Percentiles rank a stretch among this genome's conserved stretches.
Conservation (phyloP, 1,284 basidiomycete genomes). For the Malassezia brasiliensis region DNA sequence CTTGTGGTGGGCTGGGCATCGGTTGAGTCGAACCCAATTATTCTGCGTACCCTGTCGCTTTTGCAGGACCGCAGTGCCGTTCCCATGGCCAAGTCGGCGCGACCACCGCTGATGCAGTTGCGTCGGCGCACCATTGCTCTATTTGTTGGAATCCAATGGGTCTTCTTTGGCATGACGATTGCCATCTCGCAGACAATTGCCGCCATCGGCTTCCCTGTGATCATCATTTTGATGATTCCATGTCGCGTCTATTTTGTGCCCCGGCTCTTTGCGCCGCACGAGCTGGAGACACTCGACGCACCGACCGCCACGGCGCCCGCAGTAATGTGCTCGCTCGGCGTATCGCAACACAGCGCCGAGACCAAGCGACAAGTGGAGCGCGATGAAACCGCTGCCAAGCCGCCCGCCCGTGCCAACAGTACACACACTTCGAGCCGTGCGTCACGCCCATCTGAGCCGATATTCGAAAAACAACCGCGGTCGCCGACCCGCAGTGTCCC, state of each 20-base stretch:
- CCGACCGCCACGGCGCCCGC: conserved; percentile 59
- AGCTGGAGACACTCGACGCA: conserved; percentile 74
- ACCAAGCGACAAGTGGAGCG: too few species aligned
- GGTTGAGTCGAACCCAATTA: conserved; percentile 72
- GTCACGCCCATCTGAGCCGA: too few species aligned
- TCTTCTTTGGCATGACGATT: conserved; percentile 80
- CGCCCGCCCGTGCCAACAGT: too few species aligned
- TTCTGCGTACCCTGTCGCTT: conserved; percentile 70
- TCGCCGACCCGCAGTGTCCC: too few species aligned
- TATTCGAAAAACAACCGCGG: too few species aligned
- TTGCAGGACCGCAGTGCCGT: conserved; percentile 57
- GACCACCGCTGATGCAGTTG: conserved; percentile 59
- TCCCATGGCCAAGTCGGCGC: conserved; percentile 15
- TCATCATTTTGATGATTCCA: conserved; percentile 80
- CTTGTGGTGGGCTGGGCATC: conserved; percentile 52
- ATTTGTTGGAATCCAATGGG: conserved; percentile 68
- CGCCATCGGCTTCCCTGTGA: conserved; percentile 73
- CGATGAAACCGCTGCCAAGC: too few species aligned
- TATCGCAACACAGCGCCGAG: neutral
- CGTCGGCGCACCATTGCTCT: conserved; percentile 66
- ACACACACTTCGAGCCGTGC: too few species aligned
- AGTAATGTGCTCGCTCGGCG: conserved; percentile 35
- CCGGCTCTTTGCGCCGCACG: conserved; percentile 65
- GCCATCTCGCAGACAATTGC: conserved; percentile 78
- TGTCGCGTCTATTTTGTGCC: conserved; percentile 67